Evolutionary conservation across 805 yeast genomes (phyloP).

Genomic region (Jamesozyma piceae): DNA sequence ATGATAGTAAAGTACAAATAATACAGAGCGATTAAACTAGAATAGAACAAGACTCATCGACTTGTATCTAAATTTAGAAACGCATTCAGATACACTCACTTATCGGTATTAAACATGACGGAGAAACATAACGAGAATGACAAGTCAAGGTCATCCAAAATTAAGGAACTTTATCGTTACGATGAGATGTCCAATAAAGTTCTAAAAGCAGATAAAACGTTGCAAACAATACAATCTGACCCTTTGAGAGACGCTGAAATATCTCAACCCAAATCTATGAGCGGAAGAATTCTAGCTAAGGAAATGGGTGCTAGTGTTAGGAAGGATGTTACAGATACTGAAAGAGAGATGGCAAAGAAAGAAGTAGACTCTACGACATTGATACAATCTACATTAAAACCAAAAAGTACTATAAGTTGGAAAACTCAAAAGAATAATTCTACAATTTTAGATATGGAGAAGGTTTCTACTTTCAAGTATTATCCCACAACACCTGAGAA

Average conservation of each 20-base stretch:
- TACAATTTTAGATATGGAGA: conserved; percentile 31
- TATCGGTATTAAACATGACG: conserved; percentile 8
- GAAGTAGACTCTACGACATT: conserved; percentile 16
- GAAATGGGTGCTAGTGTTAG: conserved; percentile 54
- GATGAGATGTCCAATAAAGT: conserved; percentile 77
- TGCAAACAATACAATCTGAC: conserved; percentile 35
- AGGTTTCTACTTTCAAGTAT: conserved; percentile 46
- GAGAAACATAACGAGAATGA: conserved; percentile 9
- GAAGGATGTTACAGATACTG: conserved; percentile 2
- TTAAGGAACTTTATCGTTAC: conserved; percentile 40
- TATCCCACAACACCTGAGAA: conserved; percentile 52
- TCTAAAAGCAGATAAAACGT: conserved; percentile 46
- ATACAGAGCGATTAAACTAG: too few species aligned
- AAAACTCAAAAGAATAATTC: conserved; percentile 3
- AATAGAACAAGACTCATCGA: too few species aligned
- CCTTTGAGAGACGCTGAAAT: conserved; percentile 38
- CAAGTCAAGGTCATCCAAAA: conserved; percentile 12
- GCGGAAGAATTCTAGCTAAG: conserved; percentile 52
- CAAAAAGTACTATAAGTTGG: conserved; percentile 2
- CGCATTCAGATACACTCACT: too few species aligned
- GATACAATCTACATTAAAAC: neutral
- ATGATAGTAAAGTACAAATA: too few species aligned
- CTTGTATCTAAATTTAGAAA: too few species aligned
- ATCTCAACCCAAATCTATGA: conserved; percentile 63
- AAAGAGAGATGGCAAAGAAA: conserved; percentile 13